Base-by-base conservation (phyloP, 2,329 filamentous ascomycete species). In the Trichoderma sp. region DNA sequence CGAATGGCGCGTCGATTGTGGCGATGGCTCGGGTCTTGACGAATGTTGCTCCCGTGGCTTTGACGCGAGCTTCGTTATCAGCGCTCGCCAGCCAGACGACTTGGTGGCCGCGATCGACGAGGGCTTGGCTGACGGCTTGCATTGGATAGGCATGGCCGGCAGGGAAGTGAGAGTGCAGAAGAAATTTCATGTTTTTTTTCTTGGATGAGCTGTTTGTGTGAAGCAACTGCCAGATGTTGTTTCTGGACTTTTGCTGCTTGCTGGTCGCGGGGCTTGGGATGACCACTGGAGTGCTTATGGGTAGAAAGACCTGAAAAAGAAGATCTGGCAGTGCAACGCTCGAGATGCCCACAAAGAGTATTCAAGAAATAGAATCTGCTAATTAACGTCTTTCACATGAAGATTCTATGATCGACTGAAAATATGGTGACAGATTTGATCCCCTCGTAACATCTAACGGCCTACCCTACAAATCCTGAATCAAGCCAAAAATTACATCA, bases 81-180 rank as follows among this genome's bases (percentile, higher is more conserved):
- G 74, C 73, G 53, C 75, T 77, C 1, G 79, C 79, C 40, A 81
- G 74, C 81, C 81, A 82, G 13, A 78, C 69, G 57, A 81, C 79
- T 7, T 79, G 72, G 71, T 82, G 80, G 68, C 79, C 79, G 37
- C 76, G 77, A 29, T 73, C 74, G 37, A 81, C 73, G 27, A 82
- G 78, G 58, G 79, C 77, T 67, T 77, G 75, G 59, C 79, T 79
- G 4, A 81, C 75, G 5, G 80, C 79, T 66, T 80, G 79, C 77
- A 81, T 81, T 16, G 80, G 80, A 40, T 79, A 77, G 29, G 78
- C 76, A 73, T 82, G 80, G 49, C 79, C 80, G 0, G 78, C 79
- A 11, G 79, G 80, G 53, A 81, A 81, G 66, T 80, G 79, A 10
- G 80, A 82, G 64, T 81, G 76, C 8, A 81, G 73, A 13, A 82